A percentile compares a stretch with the other conserved stretches of the same genome.
phyloP scores from a whole-genome alignment of 148 eudicot genomes.

The Rhododendron griersonianum region DNA sequence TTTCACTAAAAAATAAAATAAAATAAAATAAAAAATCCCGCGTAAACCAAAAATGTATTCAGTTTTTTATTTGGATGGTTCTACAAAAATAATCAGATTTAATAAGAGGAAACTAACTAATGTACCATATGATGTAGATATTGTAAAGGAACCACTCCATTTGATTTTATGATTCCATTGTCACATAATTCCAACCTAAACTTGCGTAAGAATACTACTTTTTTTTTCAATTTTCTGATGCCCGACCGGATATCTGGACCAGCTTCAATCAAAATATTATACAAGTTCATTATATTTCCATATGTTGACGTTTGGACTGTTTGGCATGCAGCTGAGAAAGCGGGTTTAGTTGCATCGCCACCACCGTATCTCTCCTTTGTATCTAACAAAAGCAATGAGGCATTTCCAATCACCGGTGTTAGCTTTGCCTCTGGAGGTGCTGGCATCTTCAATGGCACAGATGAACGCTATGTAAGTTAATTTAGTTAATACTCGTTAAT shows the following conservation, averaged over 20 bases:
- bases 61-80: too few relatives aligned
- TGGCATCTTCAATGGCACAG: constrained; percentile 55
- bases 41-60: too few relatives aligned
- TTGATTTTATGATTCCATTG: neutral
- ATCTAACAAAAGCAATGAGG: constrained; percentile 13
- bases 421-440: constrained; percentile 95
- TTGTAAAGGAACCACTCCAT: neutral
- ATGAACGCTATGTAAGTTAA: constrained; percentile 44
- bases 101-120: too few relatives aligned
- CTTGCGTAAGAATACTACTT: neutral
- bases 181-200: neutral
- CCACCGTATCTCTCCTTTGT: constrained; percentile 49
- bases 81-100: too few relatives aligned
- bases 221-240: neutral
- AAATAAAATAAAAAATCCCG: too few relatives aligned
- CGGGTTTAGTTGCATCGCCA: constrained; percentile 44
- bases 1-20: too few relatives aligned
- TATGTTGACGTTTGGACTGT: neutral
- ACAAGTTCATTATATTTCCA: too few relatives aligned
- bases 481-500: neutral
- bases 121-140: neutral
- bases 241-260: accelerated
- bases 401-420: constrained; percentile 41
- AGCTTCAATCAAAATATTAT: neutral
- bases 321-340: constrained; percentile 49